These are phyloP conservation scores for Spergularia marina DNA, from an alignment of 148 eudicot species.

Conservation along the genomic window DNA sequence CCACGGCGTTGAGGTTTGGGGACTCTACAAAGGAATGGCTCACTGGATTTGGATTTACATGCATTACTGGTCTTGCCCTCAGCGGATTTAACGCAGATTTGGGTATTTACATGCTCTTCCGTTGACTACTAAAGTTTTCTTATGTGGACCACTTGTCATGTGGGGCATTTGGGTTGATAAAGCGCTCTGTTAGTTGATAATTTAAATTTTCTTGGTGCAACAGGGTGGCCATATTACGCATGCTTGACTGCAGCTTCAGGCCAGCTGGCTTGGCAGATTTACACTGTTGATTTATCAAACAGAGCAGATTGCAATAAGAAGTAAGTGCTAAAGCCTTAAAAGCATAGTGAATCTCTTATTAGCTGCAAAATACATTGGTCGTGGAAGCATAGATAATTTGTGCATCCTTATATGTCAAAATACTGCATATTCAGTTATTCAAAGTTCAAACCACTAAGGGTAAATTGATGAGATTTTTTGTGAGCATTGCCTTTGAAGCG, in stretches of 20 bases:
- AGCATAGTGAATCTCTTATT: neutral
- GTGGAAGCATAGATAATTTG: neutral
- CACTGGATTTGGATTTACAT: conserved; percentile 73
- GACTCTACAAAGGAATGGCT: conserved; percentile 78
- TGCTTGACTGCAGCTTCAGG: conserved; percentile 65
- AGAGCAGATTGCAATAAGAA: conserved; percentile 81
- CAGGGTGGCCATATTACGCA: conserved; percentile 85
- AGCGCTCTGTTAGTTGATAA: neutral
- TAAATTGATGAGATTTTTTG: neutral
- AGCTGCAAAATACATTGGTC: neutral
- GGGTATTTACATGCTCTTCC: conserved; percentile 34
- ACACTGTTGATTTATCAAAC: conserved; percentile 66
- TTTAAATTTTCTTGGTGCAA: conserved; percentile 21
- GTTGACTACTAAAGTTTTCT: neutral
- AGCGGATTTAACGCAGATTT: conserved; percentile 74
- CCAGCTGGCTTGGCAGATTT: conserved; percentile 86
- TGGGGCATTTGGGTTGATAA: neutral
- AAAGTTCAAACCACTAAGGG: no score
- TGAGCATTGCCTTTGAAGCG: neutral
- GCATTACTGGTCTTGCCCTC: conserved; percentile 70
- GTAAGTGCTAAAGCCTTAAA: conserved; percentile 38
- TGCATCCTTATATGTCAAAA: neutral
- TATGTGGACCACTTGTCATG: neutral
- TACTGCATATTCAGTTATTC: neutral
- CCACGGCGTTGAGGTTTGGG: conserved; percentile 92